phyloP scores from a whole-genome alignment of 257 asterid species.

The Solanum arcanum region DNA sequence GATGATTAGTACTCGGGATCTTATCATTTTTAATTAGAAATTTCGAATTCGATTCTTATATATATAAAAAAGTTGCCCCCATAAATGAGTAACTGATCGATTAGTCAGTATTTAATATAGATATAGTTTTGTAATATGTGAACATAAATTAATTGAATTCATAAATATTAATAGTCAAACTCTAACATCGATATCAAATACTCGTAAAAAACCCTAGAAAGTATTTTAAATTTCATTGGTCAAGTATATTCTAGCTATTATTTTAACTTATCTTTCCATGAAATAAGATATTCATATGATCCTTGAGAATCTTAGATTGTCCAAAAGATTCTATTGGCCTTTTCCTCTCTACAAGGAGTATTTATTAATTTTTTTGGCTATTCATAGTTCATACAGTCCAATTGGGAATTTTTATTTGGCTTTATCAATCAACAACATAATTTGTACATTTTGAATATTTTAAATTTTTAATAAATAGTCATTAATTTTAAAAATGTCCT shows the following conservation, averaged over 20 bases:
- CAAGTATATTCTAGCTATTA: not conserved
- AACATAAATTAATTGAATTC: rapidly evolving
- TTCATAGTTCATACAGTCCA: not conserved
- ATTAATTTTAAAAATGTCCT: not conserved
- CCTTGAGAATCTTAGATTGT: not conserved
- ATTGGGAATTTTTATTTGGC: not conserved
- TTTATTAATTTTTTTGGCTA: not conserved
- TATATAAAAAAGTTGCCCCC: too few relatives aligned
- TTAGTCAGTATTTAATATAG: too few relatives aligned
- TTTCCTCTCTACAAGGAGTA: not conserved
- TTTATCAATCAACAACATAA: not conserved
- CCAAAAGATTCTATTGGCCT: not conserved
- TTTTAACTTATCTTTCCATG: not conserved
- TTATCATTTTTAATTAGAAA: too few relatives aligned
- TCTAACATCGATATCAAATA: too few relatives aligned
- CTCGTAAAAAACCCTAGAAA: not conserved
- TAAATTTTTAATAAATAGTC: not conserved
- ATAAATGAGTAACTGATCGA: too few relatives aligned
- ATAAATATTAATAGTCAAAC: too few relatives aligned
- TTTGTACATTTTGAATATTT: not conserved
- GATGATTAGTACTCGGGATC: not conserved
- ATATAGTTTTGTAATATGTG: too few relatives aligned
- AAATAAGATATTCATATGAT: not conserved
- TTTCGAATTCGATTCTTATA: rapidly evolving
- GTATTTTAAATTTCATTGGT: not conserved